Evolutionary conservation across 176 grass and related monocot species (phyloP).

Genomic region (Bromus sterilis): DNA sequence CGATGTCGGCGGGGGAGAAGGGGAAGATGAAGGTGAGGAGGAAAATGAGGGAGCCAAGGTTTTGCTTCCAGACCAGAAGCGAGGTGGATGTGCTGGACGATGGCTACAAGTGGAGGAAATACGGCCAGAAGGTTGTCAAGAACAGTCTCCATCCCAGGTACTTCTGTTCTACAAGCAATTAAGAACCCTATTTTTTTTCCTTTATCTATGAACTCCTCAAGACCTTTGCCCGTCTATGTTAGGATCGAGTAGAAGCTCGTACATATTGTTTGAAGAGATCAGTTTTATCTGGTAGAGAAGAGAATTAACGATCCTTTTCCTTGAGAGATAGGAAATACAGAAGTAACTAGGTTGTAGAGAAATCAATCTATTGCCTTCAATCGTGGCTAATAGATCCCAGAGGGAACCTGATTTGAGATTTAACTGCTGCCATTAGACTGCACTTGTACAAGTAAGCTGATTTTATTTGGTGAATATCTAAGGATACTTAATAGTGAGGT

Average conservation of each 20-base stretch:
- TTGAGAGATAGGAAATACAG: background rate
- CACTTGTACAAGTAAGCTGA: background rate
- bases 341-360: background rate
- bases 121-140: conserved; percentile 97
- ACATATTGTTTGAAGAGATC: background rate
- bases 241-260: background rate
- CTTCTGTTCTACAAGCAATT: background rate
- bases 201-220: background rate
- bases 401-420: background rate
- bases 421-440: background rate
- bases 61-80: conserved; percentile 96
- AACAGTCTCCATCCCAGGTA: conserved; percentile 98
- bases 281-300: background rate
- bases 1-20: conserved; percentile 38
- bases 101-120: conserved; percentile 99
- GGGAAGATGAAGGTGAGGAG: conserved; percentile 88
- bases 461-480: too few relatives aligned
- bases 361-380: background rate
- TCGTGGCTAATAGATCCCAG: background rate
- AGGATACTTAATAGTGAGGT: background rate
- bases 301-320: background rate
- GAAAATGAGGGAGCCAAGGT: conserved; percentile 97
- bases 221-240: background rate
- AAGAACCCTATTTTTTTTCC: background rate
- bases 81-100: conserved; percentile 93